Evolutionary conservation across 23 red algal species (phyloP), one percentile per base, ranked within the genome.

Genomic region (Gracilaria vermiculophylla): DNA sequence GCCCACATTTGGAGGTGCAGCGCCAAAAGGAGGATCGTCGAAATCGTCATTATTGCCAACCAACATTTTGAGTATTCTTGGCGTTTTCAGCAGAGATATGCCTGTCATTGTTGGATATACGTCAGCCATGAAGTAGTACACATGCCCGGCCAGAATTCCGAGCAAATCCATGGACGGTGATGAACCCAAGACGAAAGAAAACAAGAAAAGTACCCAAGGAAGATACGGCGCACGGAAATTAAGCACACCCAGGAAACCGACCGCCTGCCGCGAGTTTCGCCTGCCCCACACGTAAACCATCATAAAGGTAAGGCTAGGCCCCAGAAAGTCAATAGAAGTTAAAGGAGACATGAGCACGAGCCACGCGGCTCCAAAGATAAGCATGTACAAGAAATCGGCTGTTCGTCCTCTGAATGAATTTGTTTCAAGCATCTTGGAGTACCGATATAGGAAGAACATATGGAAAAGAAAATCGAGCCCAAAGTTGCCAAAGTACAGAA

Each of bases 261-360:
- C 72, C 28, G 79, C 60, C 76, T 92, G 81, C 14, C 64, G 49
- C 20, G 89, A 88, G 36, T 98, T 98, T 10, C 92, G 89, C 27
- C 96, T 56, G 21, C 83, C 92, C 96, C 96, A 98, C 8, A 98
- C 86, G 87, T 98, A 98, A n/a, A 98, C 96, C 96, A 98, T 98
- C 91, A 94, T 94, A 60, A 98, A 98, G 19, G 93, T 88, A 40
- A 98, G 87, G 20, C 77, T 87, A 28, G 96, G 96, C 11, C 96
- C 96, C 7, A 98, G 78, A 78, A 98, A 98, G 5, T 93, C 57
- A 61, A 98, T 92, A 27, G 72, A 64, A 53, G 92, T 84, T 0
- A 95, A 76, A 1, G 91, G 90, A 0, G 96, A 94, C 36, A 87
- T 45, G 25, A 77, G 36, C 24, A 94, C 86, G 45, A 98, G 90